Base-by-base conservation (phyloP, 2,329 filamentous ascomycete genomes). In the Diaporthe caulivora region DNA sequence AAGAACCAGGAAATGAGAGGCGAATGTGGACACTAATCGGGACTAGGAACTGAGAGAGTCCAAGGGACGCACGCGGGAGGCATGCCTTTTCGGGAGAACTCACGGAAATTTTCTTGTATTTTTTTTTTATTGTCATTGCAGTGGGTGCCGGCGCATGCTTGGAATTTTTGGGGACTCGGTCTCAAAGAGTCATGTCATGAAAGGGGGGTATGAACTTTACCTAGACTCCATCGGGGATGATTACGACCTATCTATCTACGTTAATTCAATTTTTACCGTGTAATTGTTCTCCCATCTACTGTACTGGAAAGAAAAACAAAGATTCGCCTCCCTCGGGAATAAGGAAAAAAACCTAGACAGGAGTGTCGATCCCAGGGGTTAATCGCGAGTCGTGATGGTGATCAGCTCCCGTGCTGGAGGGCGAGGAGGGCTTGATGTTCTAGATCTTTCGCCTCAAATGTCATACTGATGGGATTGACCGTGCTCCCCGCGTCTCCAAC, bases 41-140 rank as follows among this genome's bases (percentile, higher is more conserved):
- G 74, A 73, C 47, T 73, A 75, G 74, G 71, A 75, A 75, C 62
- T 75, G 74, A 75, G 60, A 51, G 49, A n/a, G 40, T 9, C 7
- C 8, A 40, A 49, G 34, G 26, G 57, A 18, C 15, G 60, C 42
- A 31, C 37, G 8, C 24, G 24, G 24, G 51, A 44, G 18, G 26
- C 47, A 55, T 54, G 49, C 51, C 47, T 34, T 67, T 57, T 58
- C 13, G 40, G 70, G 47, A 34, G 24, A 10, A 4, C 24, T 51
- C 55, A 31, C 15, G 18, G 51, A 34, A 49, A 49, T 26, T 26
- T 57, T 31, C 21, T 57, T 71, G 18, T 57, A 10, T 42, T 44
- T 54, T 40, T 65, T 21, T 70, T 72, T 67, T 26, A 7, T 57
- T 40, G 21, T 42, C 29, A 42, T 51, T 11, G 15, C 62, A 26